Evolutionary conservation across 2,329 filamentous ascomycete genomes (phyloP), one percentile per base, ranked within the genome.

Genomic region (Chrysoporthe deuterocubensis): DNA sequence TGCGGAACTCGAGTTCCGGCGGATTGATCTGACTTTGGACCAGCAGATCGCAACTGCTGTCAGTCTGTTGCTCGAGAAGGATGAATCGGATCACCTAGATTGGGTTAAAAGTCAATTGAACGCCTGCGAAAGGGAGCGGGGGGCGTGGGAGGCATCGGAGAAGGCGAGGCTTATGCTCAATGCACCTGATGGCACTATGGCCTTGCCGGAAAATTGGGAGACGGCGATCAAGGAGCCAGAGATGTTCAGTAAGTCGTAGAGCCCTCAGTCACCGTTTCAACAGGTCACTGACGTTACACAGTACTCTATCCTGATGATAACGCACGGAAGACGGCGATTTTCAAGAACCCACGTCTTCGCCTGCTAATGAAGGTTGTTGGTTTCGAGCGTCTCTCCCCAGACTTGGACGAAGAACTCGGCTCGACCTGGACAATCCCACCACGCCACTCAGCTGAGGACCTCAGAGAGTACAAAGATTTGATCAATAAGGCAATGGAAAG

Each of bases 271-370:
- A 11, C 26, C 1, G 8, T 26, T 14, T 4, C 9, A 14, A 32
- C 37, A 43, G 40, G 42, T 6, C 42, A 13, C 62, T 70, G 13
- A 69, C 57, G 26, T 43, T 14, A 9, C 5, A 48, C 54, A 90
- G 87, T 80, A 66, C 80, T 94, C 64, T 85, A 84, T 62, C 84
- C 91, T 0, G 88, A 91, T 67, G 88, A 86, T 54, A 87, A 92
- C 58, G 84, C 87, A 61, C 88, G 89, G 52, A 89, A 89, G 62
- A 85, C 85, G 32, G 91, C 93, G 37, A 89, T 97, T 79, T 96
- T 96, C 82, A 96, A 93, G 76, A 96, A 98, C 78, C 90, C 92
- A 11, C 90, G 95, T 74, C 85, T 98, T 2, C 91, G 94, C 44
- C 88, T 98, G 1, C 85, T 99, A 3, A 91, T 98, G 86, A 90